Base-by-base conservation (phyloP, 2,329 filamentous ascomycete genomes). In the Cadophora sp. region DNA sequence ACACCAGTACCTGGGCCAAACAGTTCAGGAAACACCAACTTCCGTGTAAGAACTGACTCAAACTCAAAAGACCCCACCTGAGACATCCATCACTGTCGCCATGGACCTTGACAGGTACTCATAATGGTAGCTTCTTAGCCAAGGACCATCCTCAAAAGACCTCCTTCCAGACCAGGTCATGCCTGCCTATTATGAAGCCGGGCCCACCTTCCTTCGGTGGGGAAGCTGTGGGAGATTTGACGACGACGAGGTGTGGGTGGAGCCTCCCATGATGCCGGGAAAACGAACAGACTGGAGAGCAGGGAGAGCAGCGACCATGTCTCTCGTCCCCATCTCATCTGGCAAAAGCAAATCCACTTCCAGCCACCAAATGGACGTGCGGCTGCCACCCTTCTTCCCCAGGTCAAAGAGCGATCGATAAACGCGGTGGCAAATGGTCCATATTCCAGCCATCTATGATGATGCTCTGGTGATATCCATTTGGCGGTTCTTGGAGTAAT, bases 151-250 rank as follows among this genome's bases (percentile, higher is more conserved):
- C 59, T 50, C 59, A 31, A 31, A n/a, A 31, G 59, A 50, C 59
- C 40, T 48, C 58, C 58, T 60, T 60, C 26, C 37, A 48, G 59
- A 62, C 59, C 14, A n/a, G 26, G 59, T 62, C 40, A 50, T 62
- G 59, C 40, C 59, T 62, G 59, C 22, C 22, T 62, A 27, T 24
- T 2, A 61, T 62, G 19, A 14, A 59, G 34, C 56, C 22, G 56
- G 56, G 56, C 26, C 24, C 24, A 5, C 40, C 40, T 61, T 62
- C 40, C 59, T 62, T 50, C 40, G 50, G 59, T 62, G 40, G 40
- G 24, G 59, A 62, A 62, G 27, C 58, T 34, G 40, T 29, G 43
- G 29, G 40, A 29, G 59, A 48, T 31, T 48, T 19, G 37, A 62
- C 40, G 34, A 43, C 58, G 56, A 24, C n/a, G 55, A 62, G 59